phyloP scores from a whole-genome alignment of 495 filamentous ascomycete genomes.

The Jackrogersella multiformis region DNA sequence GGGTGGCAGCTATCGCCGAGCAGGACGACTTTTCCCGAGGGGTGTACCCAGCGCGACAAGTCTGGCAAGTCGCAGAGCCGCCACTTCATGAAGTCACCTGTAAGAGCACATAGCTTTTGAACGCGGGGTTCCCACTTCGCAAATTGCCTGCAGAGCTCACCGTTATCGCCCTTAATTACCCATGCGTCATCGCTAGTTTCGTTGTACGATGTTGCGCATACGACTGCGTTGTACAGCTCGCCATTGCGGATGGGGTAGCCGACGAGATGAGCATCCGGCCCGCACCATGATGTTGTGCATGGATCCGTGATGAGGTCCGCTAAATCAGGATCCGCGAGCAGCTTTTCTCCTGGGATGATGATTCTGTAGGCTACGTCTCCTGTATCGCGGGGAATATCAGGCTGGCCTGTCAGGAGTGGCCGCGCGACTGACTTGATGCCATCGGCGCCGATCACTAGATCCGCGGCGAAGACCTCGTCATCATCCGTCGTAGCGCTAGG shows the following conservation, averaged over 20 bases:
- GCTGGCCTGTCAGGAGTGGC: constrained; percentile 50
- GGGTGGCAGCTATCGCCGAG: constrained; percentile 3
- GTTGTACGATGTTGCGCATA: constrained; percentile 49
- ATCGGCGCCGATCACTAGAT: constrained; percentile 62
- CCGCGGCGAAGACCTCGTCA: constrained; percentile 46
- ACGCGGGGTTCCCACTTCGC: constrained; percentile 52
- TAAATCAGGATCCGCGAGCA: constrained; percentile 55
- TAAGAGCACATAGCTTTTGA: constrained; percentile 49
- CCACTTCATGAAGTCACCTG: constrained; percentile 54
- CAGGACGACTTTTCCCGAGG: constrained; percentile 9
- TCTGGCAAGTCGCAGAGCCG: constrained; percentile 50
- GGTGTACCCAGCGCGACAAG: constrained; percentile 52
- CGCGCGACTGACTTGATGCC: constrained; percentile 60
- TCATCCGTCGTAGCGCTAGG: constrained; percentile 47
- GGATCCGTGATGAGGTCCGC: constrained; percentile 46
- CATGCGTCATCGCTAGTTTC: constrained; percentile 48
- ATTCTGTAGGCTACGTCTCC: constrained; percentile 67
- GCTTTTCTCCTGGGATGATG: constrained; percentile 55
- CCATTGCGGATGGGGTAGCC: constrained; percentile 58
- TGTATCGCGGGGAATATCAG: constrained; percentile 55
- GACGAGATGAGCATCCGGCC: constrained; percentile 58
- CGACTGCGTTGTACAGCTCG: constrained; percentile 59
- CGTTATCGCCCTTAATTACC: constrained; percentile 47
- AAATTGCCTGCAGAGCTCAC: constrained; percentile 51
- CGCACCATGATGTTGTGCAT: constrained; percentile 52